Conservation (phyloP, 345 rosid genomes). For the Citrus sinensis region DNA sequence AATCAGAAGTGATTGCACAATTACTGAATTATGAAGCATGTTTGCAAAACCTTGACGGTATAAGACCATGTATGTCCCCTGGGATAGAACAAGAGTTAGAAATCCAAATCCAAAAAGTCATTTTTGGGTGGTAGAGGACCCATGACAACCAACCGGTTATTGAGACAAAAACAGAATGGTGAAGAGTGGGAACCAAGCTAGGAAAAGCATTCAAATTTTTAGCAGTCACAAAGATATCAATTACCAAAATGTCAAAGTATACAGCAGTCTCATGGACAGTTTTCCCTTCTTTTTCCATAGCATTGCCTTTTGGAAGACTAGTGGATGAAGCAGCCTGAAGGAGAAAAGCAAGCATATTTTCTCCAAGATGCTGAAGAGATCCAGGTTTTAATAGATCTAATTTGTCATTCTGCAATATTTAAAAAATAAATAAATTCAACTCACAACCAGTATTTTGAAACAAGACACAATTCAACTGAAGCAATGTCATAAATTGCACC, state of each 20-base stretch:
- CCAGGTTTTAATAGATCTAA: conserved; percentile 82
- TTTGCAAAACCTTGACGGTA: conserved; percentile 63
- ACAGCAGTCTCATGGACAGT: conserved; percentile 40
- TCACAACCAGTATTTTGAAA: background rate
- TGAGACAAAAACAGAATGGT: background rate
- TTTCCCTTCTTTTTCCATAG: conserved; percentile 32
- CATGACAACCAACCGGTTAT: conserved; percentile 4
- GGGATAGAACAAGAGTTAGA: conserved; percentile 29
- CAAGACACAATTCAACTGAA: conserved; percentile 1
- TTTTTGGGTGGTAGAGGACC: background rate
- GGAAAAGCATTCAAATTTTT: conserved; percentile 7
- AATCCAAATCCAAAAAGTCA: conserved; percentile 10
- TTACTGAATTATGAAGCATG: conserved; percentile 75
- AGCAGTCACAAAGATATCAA: conserved; percentile 17
- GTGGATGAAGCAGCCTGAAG: conserved; percentile 61
- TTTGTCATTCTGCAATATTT: conserved; percentile 75
- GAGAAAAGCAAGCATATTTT: conserved; percentile 93
- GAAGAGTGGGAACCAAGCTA: conserved; percentile 1
- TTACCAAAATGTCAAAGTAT: conserved; percentile 86
- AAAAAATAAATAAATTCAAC: conserved; percentile 1
- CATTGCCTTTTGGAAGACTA: conserved; percentile 43
- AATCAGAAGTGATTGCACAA: conserved; percentile 78
- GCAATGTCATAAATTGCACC: background rate
- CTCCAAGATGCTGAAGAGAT: conserved; percentile 97
- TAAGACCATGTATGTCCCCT: conserved; percentile 83